These are phyloP conservation scores for Myriosclerotinia scirpicola DNA, from an alignment of 2,329 filamentous ascomycete species.

Conservation along the genomic window DNA sequence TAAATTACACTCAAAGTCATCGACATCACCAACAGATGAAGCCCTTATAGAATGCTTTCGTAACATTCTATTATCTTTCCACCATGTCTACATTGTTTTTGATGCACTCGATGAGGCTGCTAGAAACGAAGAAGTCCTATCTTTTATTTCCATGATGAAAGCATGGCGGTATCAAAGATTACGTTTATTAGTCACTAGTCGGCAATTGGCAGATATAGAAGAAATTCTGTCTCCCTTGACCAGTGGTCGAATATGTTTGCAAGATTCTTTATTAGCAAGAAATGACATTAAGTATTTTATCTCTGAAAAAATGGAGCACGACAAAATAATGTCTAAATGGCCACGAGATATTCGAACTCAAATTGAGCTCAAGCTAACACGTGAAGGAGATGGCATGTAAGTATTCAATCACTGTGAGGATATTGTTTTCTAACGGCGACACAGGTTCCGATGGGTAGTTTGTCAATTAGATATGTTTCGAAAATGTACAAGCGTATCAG, in stretches of 20 bases:
- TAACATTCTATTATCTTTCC: constrained; percentile 34
- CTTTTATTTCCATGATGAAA: constrained; percentile 34
- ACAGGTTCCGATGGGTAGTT: constrained; percentile 43
- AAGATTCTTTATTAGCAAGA: constrained; percentile 27
- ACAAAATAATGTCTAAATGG: constrained; percentile 35
- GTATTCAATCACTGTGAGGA: constrained; percentile 14
- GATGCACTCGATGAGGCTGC: constrained; percentile 45
- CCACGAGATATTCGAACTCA: constrained; percentile 31
- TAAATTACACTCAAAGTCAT: constrained; percentile 5
- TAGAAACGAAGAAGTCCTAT: constrained; percentile 35
- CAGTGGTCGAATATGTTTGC: constrained; percentile 28
- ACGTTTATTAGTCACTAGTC: constrained; percentile 40
- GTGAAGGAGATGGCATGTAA: constrained; percentile 41
- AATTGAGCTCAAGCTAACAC: constrained; percentile 37
- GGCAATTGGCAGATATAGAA: constrained; percentile 41
- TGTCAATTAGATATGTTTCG: constrained; percentile 41
- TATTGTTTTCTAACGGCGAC: background rate
- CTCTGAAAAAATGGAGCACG: constrained; percentile 32
- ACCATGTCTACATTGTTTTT: constrained; percentile 42
- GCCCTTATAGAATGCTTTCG: constrained; percentile 24
- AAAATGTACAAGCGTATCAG: constrained; percentile 31
- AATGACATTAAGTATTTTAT: constrained; percentile 39
- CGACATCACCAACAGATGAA: constrained; percentile 22
- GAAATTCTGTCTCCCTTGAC: constrained; percentile 33
- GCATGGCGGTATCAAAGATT: constrained; percentile 27